Evolutionary conservation across 176 grass and related monocot species (phyloP).

Genomic region (Triticum urartu): DNA sequence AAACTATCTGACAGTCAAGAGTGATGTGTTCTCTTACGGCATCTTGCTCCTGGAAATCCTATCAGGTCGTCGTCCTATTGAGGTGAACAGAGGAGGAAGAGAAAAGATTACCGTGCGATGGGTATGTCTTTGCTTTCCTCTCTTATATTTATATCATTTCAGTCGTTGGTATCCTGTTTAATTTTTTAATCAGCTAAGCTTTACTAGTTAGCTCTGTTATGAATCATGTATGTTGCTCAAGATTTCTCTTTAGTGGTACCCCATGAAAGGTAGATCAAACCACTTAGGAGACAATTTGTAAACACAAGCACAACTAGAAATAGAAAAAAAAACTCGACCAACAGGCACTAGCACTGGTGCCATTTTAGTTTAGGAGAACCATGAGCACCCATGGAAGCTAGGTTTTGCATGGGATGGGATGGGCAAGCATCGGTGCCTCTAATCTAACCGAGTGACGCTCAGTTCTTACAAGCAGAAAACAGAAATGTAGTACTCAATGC

Average conservation of each 20-base stretch:
- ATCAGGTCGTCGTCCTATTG: conserved; percentile 79
- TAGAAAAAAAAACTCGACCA: background rate
- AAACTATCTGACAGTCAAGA: conserved; percentile 71
- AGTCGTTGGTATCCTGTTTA: background rate
- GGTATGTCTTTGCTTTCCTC: conserved; percentile 49
- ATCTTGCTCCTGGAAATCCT: conserved; percentile 93
- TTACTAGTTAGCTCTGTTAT: background rate
- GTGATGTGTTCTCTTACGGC: conserved; percentile 96
- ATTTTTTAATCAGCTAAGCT: background rate
- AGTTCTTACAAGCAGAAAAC: background rate
- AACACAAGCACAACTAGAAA: background rate
- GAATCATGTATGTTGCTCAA: background rate
- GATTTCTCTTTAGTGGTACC: background rate
- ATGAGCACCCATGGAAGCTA: background rate
- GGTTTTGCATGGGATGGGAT: background rate
- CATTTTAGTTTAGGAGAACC: background rate
- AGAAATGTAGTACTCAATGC: background rate
- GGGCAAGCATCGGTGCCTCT: background rate
- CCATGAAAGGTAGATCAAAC: background rate
- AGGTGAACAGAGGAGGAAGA: conserved; percentile 50
- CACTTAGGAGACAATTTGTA: background rate
- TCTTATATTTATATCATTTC: background rate
- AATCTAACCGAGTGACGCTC: no score
- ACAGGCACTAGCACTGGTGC: background rate
- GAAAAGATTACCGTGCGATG: conserved; percentile 94